Evolutionary conservation across 495 filamentous ascomycete genomes (phyloP).

Genomic region (Immersiella caudata): DNA sequence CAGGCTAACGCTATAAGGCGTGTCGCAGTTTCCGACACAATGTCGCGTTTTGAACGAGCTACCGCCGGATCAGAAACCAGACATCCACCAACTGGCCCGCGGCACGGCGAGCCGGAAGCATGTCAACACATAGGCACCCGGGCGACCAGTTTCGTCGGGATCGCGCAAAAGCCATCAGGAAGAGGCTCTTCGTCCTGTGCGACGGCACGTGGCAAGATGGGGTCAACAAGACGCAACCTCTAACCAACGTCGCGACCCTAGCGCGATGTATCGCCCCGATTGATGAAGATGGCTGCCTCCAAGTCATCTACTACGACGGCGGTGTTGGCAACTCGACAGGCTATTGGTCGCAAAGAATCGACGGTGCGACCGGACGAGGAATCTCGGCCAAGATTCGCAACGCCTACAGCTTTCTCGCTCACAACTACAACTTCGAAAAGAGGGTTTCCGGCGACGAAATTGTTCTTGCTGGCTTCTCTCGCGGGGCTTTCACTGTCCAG

Average conservation of each 20-base stretch:
- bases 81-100: no score
- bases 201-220: not conserved
- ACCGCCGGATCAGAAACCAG: no score
- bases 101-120: no score
- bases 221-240: not conserved
- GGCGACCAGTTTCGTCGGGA: no score
- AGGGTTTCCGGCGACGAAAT: not conserved
- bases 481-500: not conserved
- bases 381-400: conserved; percentile 8
- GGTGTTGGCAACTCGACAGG: not conserved
- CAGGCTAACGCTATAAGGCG: no score
- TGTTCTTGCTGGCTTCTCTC: not conserved
- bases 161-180: no score
- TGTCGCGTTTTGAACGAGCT: no score
- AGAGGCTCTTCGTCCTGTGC: not conserved
- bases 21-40: no score
- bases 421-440: not conserved
- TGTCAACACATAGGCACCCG: no score
- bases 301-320: no score
- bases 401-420: conserved; percentile 3
- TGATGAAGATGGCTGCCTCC: no score
- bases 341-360: not conserved
- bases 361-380: not conserved
- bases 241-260: not conserved
- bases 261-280: not conserved